Evolutionary conservation across 257 asterid genomes (phyloP).

Genomic region (Solanum ahanhuiri): DNA sequence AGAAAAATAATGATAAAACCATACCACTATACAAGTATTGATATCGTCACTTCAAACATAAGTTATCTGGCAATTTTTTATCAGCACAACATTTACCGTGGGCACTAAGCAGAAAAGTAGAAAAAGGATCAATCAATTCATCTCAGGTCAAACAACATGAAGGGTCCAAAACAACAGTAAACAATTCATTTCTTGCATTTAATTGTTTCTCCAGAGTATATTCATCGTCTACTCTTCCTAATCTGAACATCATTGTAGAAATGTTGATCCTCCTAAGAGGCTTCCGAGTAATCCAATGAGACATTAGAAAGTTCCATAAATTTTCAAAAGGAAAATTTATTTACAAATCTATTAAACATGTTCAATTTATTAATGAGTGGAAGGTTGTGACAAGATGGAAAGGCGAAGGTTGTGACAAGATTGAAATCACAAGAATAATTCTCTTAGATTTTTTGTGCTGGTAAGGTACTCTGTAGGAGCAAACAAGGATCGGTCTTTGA

Average conservation of each 20-base stretch:
- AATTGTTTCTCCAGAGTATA: not conserved
- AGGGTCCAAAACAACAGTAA: not conserved
- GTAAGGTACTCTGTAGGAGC: no score
- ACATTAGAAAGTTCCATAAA: not conserved
- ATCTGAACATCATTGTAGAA: not conserved
- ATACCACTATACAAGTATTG: not conserved
- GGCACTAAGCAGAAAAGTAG: not conserved
- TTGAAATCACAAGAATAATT: no score
- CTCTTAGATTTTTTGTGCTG: no score
- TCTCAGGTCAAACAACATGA: not conserved
- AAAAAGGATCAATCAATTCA: not conserved
- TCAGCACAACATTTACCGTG: not conserved
- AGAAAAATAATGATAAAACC: no score
- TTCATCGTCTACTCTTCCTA: not conserved
- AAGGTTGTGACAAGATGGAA: no score
- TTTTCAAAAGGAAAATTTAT: not conserved
- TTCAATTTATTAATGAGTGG: not conserved
- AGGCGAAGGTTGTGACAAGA: no score
- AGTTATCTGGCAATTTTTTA: not conserved
- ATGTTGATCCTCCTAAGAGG: not conserved
- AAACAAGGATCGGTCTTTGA: not conserved
- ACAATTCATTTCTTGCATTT: not conserved
- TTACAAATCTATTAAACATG: not conserved
- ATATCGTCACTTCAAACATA: not conserved
- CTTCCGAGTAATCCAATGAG: not conserved